Evolutionary conservation across 495 filamentous ascomycete species (phyloP), one percentile per base, ranked within the genome.

Genomic region (Penicillium riverlandense): DNA sequence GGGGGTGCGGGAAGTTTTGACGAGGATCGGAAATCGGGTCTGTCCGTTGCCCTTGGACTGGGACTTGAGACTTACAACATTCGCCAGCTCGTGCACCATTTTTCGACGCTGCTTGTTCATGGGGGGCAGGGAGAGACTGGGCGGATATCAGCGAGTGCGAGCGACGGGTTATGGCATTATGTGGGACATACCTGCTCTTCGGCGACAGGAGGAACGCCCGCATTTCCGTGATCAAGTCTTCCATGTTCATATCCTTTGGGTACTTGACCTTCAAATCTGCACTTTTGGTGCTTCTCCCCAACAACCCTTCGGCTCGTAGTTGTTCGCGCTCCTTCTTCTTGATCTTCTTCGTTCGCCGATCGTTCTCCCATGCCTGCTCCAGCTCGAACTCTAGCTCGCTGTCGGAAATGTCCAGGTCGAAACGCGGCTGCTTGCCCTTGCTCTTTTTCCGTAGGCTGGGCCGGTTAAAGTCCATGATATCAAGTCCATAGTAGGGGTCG

Each of bases 381-480:
- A 96, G 55, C 8, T 70, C 66, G 1, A 69, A 64, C 52, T 84
- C 80, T 1, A 94, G 65, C 12, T 96, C 92, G 2, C 79, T 79
- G 57, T 96, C 94, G 1, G 80, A 82, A 2, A 87, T 55, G 31
- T 82, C 71, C 44, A 84, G 70, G 13, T 58, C 71, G 45, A 56
- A 44, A 5, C 44, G 37, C 14, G 59, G 58, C 65, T 74, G 49
- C 61, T 78, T 72, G 33, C 77, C 78, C 53, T 82, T 84, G 35
- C 74, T 51, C 49, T 73, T 79, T 32, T 66, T 71, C 37, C 68
- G 69, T 14, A 80, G 44, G 41, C 75, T 81, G 6, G 71, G 81
- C n/a, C 81, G 75, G 15, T 84, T 74, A 59, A 84, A 86, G 49
- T 92, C 88, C 79, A 88, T 88, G 28, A 92, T 69, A 55, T 95